Percentiles rank a stretch among this genome's conserved stretches.
Conservation (phyloP, 1,139 yeast genomes). For the Ogataea hybrid region DNA sequence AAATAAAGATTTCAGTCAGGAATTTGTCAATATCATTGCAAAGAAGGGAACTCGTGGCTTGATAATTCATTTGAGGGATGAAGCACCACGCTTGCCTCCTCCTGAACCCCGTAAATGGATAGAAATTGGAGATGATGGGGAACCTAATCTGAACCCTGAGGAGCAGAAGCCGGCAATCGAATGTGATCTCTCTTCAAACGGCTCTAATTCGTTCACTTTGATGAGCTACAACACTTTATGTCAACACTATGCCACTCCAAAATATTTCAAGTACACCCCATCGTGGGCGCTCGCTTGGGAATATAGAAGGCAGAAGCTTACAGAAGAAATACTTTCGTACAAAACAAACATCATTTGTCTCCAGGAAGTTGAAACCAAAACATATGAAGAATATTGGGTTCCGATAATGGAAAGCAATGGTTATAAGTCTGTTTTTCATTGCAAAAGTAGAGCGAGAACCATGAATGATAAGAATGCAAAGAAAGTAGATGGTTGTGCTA, state of each 20-base stretch:
- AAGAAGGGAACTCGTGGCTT: too few species aligned
- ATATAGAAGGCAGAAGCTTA: slow-evolving; percentile 75
- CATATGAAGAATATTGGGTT: slow-evolving; percentile 83
- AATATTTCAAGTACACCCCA: slow-evolving; percentile 91
- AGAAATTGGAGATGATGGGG: slow-evolving; percentile 73
- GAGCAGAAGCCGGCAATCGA: slow-evolving; percentile 34
- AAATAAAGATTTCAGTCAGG: too few species aligned
- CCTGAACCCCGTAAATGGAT: slow-evolving; percentile 84
- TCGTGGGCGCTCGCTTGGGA: slow-evolving; percentile 97
- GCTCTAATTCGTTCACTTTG: slow-evolving; percentile 56
- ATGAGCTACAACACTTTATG: slow-evolving; percentile 90
- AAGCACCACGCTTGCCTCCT: slow-evolving; percentile 48
- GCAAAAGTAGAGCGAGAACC: slow-evolving; percentile 92
- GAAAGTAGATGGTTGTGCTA: slow-evolving; percentile 97
- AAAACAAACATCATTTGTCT: slow-evolving; percentile 80
- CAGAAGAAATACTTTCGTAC: slow-evolving; percentile 64
- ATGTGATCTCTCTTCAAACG: slow-evolving; percentile 25
- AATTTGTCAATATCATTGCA: too few species aligned
- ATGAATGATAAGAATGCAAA: slow-evolving; percentile 81
- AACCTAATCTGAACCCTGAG: slow-evolving; percentile 42
- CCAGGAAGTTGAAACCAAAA: slow-evolving; percentile 92
- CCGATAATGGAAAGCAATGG: slow-evolving; percentile 73
- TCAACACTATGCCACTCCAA: slow-evolving; percentile 92
- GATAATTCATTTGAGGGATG: too few species aligned
- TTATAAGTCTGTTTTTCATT: slow-evolving; percentile 77